Conservation (phyloP, 169 alveolate genomes). For the Cyclospora cayetanensis region DNA sequence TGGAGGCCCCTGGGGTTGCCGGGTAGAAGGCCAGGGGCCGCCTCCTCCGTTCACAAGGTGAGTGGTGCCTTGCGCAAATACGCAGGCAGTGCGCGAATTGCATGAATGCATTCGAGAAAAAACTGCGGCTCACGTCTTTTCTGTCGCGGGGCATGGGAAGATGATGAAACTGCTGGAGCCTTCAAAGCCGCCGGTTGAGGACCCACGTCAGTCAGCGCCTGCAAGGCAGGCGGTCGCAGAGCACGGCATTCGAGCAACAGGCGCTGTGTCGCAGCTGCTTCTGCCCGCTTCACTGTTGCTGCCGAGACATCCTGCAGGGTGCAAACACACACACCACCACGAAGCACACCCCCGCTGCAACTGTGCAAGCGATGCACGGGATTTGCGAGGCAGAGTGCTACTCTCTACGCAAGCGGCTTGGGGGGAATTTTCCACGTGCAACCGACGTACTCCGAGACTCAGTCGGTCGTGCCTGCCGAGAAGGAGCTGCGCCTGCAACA, state of each 20-base stretch:
- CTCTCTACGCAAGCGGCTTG: no score
- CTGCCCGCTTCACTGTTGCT: background rate
- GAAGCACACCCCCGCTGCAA: no score
- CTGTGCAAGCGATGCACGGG: no score
- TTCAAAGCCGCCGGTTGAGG: background rate
- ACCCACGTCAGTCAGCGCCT: background rate
- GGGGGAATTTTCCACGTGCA: no score
- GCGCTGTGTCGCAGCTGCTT: slow-evolving; percentile 9
- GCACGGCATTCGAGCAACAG: background rate
- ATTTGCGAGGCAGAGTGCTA: no score
- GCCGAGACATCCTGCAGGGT: background rate
- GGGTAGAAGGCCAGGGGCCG: no score
- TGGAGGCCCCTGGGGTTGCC: no score
- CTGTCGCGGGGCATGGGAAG: background rate
- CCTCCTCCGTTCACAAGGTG: no score
- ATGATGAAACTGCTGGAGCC: background rate
- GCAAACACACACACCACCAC: no score
- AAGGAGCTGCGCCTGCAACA: slow-evolving; percentile 4
- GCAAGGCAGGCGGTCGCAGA: background rate
- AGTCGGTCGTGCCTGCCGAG: background rate
- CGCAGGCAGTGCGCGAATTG: background rate
- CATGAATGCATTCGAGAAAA: background rate
- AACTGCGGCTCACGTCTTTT: background rate
- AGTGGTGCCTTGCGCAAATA: no score
- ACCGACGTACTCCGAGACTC: no score